Evolutionary conservation across 176 grass and related monocot genomes (phyloP).

Genomic region (Cocos nucifera): DNA sequence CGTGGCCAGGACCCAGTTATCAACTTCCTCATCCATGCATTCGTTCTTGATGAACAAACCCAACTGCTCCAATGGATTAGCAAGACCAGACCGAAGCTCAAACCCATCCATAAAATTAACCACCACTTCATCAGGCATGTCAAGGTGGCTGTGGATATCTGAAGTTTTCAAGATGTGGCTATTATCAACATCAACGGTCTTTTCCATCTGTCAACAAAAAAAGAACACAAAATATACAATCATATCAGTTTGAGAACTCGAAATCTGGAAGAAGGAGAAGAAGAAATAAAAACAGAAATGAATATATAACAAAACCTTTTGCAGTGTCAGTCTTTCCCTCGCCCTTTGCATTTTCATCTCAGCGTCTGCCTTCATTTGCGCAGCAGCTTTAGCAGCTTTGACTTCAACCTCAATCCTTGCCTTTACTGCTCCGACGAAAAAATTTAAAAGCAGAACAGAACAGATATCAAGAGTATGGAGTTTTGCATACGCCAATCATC

Average conservation of each 20-base stretch:
- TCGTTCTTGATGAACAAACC: slow-evolving; percentile 77
- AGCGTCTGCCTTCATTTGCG: slow-evolving; percentile 48
- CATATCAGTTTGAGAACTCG: no score
- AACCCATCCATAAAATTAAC: slow-evolving; percentile 36
- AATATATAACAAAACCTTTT: slow-evolving; percentile 34
- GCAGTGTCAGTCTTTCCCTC: slow-evolving; percentile 59
- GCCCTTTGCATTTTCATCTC: slow-evolving; percentile 50
- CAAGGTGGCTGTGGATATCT: slow-evolving; percentile 19
- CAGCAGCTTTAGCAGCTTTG: slow-evolving; percentile 53
- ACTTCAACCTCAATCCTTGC: slow-evolving; percentile 73
- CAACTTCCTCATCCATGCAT: slow-evolving; percentile 33
- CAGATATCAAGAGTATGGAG: no score
- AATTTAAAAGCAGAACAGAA: slow-evolving; percentile 7
- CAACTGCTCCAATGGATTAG: slow-evolving; percentile 53
- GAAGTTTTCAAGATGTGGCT: slow-evolving; percentile 45
- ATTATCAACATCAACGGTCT: slow-evolving; percentile 87
- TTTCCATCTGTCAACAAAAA: slow-evolving; percentile 50
- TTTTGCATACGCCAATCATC: no score
- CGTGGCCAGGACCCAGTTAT: slow-evolving; percentile 24
- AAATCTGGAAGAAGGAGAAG: no score
- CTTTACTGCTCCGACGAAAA: slow-evolving; percentile 36
- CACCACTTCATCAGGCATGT: slow-evolving; percentile 21
- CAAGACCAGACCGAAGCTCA: slow-evolving; percentile 22
- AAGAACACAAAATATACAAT: neutral
- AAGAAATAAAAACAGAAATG: slow-evolving; percentile 8